These are phyloP conservation scores for Pseudocercospora eumusae DNA, from an alignment of 2,329 filamentous ascomycete genomes.

Conservation along the genomic window DNA sequence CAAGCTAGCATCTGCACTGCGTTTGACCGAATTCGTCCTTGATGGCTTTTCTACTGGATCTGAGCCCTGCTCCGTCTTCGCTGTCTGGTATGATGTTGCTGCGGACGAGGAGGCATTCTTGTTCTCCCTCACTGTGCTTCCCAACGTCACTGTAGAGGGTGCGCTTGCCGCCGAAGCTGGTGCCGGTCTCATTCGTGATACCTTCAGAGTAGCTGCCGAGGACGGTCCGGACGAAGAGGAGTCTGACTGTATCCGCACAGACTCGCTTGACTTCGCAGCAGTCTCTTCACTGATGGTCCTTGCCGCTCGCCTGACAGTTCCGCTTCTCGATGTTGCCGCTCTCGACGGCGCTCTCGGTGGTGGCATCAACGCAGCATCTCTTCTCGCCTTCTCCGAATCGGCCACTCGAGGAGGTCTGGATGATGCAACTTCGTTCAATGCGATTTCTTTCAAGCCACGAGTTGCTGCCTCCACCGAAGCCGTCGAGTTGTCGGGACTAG, in stretches of 20 bases:
- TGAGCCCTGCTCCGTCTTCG: conserved; percentile 27
- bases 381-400: conserved; percentile 26
- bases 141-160: conserved; percentile 20
- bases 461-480: conserved; percentile 40
- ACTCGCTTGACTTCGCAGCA: conserved; percentile 27
- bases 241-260: conserved; percentile 30
- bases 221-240: conserved; percentile 23
- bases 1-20: conserved; percentile 41
- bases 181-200: conserved; percentile 28
- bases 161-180: conserved; percentile 24
- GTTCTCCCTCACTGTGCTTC: conserved; percentile 30
- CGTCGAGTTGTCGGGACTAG: conserved; percentile 36
- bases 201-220: conserved; percentile 27
- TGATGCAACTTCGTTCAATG: conserved; percentile 46
- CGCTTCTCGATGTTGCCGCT: conserved; percentile 32
- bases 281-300: conserved; percentile 41
- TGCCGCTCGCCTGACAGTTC: conserved; percentile 34
- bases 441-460: conserved; percentile 49
- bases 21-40: conserved; percentile 31
- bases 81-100: conserved; percentile 31
- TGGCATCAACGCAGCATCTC: conserved; percentile 40
- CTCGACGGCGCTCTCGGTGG: conserved; percentile 32
- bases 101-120: conserved; percentile 31
- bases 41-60: conserved; percentile 35
- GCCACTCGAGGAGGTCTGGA: conserved; percentile 21